phyloP scores from a whole-genome alignment of 805 yeast genomes.

The Myxozyma neglecta region DNA sequence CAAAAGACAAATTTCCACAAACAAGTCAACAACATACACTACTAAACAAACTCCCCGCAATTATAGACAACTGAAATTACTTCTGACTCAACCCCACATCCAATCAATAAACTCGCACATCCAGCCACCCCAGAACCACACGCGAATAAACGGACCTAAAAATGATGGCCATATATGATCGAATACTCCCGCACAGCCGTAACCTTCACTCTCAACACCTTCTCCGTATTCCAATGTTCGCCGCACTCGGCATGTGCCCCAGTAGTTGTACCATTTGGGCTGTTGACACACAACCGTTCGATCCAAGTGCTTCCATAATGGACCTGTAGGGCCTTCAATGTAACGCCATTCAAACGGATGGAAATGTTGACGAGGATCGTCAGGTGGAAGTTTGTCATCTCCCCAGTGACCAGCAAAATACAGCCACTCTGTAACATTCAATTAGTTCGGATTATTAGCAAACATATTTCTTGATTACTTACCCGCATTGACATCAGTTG shows the following conservation, averaged over 20 bases:
- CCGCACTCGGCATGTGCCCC: conserved; percentile 79
- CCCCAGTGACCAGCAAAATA: conserved; percentile 87
- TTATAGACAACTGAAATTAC: not conserved
- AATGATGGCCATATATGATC: conserved; percentile 54
- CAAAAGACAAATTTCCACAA: too few species aligned
- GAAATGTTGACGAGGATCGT: conserved; percentile 80
- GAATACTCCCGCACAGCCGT: conserved; percentile 70
- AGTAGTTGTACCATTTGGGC: conserved; percentile 88
- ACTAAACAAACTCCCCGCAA: not conserved
- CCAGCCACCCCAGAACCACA: conserved; percentile 40
- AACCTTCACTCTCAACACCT: conserved; percentile 86
- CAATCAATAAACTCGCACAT: conserved; percentile 38
- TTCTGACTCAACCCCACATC: conserved; percentile 31
- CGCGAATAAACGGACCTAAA: conserved; percentile 48
- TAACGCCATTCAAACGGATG: conserved; percentile 87
- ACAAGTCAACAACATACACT: not conserved
- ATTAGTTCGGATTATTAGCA: conserved; percentile 42
- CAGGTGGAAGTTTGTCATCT: conserved; percentile 61
- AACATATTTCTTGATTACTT: not conserved
- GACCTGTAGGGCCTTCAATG: conserved; percentile 93
- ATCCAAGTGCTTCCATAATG: conserved; percentile 70
- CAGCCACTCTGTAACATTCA: conserved; percentile 60
- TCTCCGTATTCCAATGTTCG: conserved; percentile 74
- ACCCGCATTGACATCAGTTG: conserved; percentile 37
- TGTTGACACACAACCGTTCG: conserved; percentile 77